Evolutionary conservation across 805 yeast genomes (phyloP), one percentile per base, ranked within the genome.

Genomic region (Saturnispora sekii): DNA sequence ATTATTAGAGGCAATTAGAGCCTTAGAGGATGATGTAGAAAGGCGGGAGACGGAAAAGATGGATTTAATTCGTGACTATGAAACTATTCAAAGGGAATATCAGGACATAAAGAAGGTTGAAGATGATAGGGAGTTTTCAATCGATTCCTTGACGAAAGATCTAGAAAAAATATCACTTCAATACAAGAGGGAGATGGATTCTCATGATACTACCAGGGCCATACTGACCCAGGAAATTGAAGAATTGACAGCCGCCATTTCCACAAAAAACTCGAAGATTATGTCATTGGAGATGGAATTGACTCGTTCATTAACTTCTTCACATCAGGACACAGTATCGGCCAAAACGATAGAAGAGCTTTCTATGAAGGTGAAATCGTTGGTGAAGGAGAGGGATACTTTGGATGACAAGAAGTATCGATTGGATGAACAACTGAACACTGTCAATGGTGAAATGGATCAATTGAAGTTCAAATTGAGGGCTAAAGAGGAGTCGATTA

Each of bases 21-120:
- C 10, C 2, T 16, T 43, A 29, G 31, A 10, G 6, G 33, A 47
- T 41, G 64, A 71, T 45, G 58, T 72, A 10, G 64, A 63, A 11
- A 54, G 59, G 5, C 54, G 72, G 44, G 64, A 63, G 31, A 52
- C 55, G 15, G 69, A 70, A 36, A 62, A 70, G 16, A 51, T 59
- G 3, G 60, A 57, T 17, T 56, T 73, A 12, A 56, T 62, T 37
- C 57, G 60, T 30, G 69, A 70, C 18, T 59, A 68, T 34, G 68
- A 66, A 31, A 44, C 47, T 4, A 38, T 42, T 61, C 67, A 50
- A 60, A 45, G 40, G 38, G 55, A 48, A 44, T 51, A 45, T 49
- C 50, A 47, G 18, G 46, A 45, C 29, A 11, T 43, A 5, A 26
- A 38, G 12, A 18, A 32, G 10, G n/a, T 9, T 16, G 42, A 38